A percentile compares a stretch with the other conserved stretches of the same genome.
Conservation (phyloP, 257 asterid species). For the Euphrasia confusa region DNA sequence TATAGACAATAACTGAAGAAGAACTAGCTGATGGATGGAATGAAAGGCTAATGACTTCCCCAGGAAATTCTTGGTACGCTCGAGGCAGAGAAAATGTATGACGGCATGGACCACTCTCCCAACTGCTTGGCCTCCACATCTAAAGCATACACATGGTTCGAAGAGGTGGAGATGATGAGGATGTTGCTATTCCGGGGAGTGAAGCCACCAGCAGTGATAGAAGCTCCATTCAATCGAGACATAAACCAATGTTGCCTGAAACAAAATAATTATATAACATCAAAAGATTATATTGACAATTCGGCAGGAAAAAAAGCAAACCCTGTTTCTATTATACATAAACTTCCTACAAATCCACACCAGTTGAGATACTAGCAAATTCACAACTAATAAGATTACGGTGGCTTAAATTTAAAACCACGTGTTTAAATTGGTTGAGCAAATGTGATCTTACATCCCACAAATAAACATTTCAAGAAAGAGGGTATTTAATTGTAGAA, state of each 20-base stretch:
- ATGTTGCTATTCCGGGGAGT: conserved; percentile 66
- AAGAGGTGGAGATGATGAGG: conserved; percentile 76
- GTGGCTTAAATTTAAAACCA: background rate
- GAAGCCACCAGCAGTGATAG: conserved; percentile 93
- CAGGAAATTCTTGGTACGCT: conserved; percentile 95
- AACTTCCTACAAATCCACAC: background rate
- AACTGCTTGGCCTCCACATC: conserved; percentile 94
- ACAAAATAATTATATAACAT: conserved; percentile 10
- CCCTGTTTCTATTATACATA: background rate
- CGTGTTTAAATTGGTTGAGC: background rate
- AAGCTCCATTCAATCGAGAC: conserved; percentile 90
- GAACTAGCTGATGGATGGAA: conserved; percentile 69
- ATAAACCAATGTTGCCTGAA: conserved; percentile 98
- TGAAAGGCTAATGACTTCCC: conserved; percentile 92
- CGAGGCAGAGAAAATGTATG: conserved; percentile 76
- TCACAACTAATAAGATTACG: too few species aligned
- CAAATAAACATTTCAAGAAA: conserved; percentile 1
- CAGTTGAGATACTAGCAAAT: background rate
- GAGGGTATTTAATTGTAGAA: background rate
- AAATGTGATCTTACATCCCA: background rate
- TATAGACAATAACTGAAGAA: conserved; percentile 77
- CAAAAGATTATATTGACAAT: conserved; percentile 5
- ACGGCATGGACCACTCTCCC: conserved; percentile 86
- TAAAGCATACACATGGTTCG: conserved; percentile 82
- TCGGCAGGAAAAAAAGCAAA: background rate